These are phyloP conservation scores for Diaporthe velutina DNA, from an alignment of 2,329 filamentous ascomycete species.

Conservation along the genomic window DNA sequence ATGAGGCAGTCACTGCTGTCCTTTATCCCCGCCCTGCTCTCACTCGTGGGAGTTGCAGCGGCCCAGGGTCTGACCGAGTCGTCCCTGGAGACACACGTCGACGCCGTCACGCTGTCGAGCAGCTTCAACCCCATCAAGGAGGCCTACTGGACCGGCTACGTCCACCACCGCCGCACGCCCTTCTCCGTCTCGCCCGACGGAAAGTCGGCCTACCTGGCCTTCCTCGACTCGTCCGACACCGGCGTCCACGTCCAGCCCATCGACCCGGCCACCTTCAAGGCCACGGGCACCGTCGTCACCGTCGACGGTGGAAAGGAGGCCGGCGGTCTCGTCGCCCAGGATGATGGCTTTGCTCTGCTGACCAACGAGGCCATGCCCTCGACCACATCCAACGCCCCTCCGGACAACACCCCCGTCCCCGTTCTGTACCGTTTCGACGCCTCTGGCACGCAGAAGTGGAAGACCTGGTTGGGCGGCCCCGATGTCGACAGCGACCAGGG, in stretches of 20 bases:
- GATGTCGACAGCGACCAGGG: conserved; percentile 60
- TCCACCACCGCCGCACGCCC: conserved; percentile 72
- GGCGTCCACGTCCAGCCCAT: conserved; percentile 70
- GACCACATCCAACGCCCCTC: conserved; percentile 61
- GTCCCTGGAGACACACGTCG: conserved; percentile 49
- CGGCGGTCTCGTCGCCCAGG: conserved; percentile 71
- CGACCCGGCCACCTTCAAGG: conserved; percentile 65
- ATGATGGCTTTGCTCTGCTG: conserved; percentile 73
- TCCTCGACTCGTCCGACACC: conserved; percentile 67
- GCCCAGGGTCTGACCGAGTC: conserved; percentile 41
- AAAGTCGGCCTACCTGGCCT: conserved; percentile 70
- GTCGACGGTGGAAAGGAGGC: conserved; percentile 69
- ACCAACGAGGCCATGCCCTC: conserved; percentile 68
- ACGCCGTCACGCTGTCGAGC: conserved; percentile 61
- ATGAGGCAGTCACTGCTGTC: conserved; percentile 34
- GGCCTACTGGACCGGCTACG: conserved; percentile 72
- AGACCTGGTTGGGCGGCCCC: conserved; percentile 71
- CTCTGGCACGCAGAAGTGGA: conserved; percentile 68
- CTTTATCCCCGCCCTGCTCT: conserved; percentile 32
- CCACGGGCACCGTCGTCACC: conserved; percentile 64
- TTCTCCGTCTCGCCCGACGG: conserved; percentile 73
- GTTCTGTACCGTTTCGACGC: conserved; percentile 68
- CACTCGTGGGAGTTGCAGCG: conserved; percentile 30
- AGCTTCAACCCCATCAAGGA: conserved; percentile 69
- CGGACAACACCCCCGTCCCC: conserved; percentile 63